These are phyloP conservation scores for Heliosperma pusillum DNA, from an alignment of 148 eudicot species.

Conservation along the genomic window DNA sequence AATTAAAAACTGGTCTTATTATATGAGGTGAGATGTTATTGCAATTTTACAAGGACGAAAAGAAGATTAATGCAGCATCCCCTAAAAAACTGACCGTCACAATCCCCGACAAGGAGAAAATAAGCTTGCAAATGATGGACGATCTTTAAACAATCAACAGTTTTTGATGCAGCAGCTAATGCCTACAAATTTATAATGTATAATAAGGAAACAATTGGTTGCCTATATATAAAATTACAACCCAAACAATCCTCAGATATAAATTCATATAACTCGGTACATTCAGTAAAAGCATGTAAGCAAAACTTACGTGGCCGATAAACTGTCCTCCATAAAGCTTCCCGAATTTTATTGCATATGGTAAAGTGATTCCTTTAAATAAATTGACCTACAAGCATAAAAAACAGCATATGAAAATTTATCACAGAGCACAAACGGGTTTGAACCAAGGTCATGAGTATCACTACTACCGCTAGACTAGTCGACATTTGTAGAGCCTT, in stretches of 20 bases:
- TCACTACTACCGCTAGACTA: no score
- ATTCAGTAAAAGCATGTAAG: background rate
- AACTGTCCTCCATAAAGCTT: constrained; percentile 96
- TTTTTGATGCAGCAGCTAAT: constrained; percentile 94
- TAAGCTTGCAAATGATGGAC: constrained; percentile 92
- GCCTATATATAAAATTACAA: background rate
- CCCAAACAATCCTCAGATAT: background rate
- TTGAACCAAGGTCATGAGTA: no score
- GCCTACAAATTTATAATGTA: constrained; percentile 86
- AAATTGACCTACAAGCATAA: constrained; percentile 51
- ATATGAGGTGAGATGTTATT: background rate
- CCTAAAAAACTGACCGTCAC: constrained; percentile 53
- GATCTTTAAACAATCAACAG: constrained; percentile 78
- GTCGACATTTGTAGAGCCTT: no score
- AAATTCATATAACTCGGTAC: background rate
- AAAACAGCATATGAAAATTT: background rate
- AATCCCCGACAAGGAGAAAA: constrained; percentile 88
- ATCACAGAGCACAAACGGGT: background rate
- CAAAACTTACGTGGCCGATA: constrained; percentile 69
- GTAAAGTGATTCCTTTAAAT: constrained; percentile 82
- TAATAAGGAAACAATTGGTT: background rate
- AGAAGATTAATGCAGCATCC: background rate
- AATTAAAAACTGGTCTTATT: background rate
- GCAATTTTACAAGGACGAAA: background rate
- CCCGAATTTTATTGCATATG: constrained; percentile 71